Percentiles rank a stretch among this genome's conserved stretches.
Conservation (phyloP, 805 yeast genomes). For the Cyberlindnera xishuangbannaensis region DNA sequence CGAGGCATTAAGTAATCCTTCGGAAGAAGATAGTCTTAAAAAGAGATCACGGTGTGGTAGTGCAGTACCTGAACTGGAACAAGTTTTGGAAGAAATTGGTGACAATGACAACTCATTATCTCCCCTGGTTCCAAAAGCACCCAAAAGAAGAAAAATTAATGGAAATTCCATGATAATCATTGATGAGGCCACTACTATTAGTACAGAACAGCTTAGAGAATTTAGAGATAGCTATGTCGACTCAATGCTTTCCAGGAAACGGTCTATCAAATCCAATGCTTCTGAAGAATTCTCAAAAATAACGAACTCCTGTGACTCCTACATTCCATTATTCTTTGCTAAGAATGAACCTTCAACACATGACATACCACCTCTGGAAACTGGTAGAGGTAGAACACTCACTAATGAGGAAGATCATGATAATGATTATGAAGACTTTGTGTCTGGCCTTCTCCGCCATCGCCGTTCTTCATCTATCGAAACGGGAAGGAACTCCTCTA, state of each 20-base stretch:
- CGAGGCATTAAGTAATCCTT: too few relatives aligned
- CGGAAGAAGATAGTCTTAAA: too few relatives aligned
- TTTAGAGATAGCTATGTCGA: slow-evolving; percentile 22
- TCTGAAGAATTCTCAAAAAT: neutral
- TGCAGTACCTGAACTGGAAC: slow-evolving; percentile 8
- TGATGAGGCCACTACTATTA: slow-evolving; percentile 17
- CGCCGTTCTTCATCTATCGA: slow-evolving; percentile 22
- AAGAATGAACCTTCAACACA: neutral
- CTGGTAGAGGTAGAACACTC: slow-evolving; percentile 10
- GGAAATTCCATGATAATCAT: slow-evolving; percentile 2
- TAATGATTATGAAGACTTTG: slow-evolving; percentile 18
- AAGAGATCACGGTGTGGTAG: slow-evolving; percentile 5
- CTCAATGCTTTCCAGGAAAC: slow-evolving; percentile 9
- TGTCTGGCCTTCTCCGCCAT: slow-evolving; percentile 22
- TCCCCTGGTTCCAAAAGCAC: neutral
- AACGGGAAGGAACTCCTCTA: slow-evolving; percentile 20
- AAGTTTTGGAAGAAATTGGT: slow-evolving; percentile 12
- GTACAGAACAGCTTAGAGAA: slow-evolving; percentile 20
- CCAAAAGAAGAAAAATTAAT: slow-evolving; percentile 7
- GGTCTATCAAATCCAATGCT: neutral
- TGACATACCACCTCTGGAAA: slow-evolving; percentile 1
- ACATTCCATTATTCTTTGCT: neutral
- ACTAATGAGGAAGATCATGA: too few relatives aligned
- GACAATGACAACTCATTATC: neutral
- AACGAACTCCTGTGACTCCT: neutral